Evolutionary conservation across 805 yeast species (phyloP), one percentile per base, ranked within the genome.

Genomic region (Ogataea methanolica): DNA sequence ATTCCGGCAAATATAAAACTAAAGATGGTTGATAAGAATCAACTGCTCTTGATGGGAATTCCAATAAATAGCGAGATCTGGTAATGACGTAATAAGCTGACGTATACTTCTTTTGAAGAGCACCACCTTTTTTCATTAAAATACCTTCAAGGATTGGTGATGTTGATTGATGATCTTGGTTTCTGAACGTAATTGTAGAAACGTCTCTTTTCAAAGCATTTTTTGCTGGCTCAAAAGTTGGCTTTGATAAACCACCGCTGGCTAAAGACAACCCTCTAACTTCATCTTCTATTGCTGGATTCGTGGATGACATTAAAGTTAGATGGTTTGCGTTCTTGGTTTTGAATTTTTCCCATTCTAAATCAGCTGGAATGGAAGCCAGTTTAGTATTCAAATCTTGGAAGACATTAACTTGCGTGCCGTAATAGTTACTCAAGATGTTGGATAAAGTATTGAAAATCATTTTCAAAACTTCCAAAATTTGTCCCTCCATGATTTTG

Each of bases 81-180:
- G 81, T 70, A 39, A 78, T 61, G 36, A 73, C 81, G 54, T 70
- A 78, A 58, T 71, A 78, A 53, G 68, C 71, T 9, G 76, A 62
- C 44, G 64, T 62, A 59, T 70, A 76, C 45, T 66, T 61, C 54
- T 74, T 73, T 44, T 66, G 58, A 29, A 78, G 48, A 35, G 63
- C 61, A 6, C 78, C 75, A 41, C 72, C 73, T 58, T 74, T 75
- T 45, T 75, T 71, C 53, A 65, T 63, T 37, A 78, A 58, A 26
- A 67, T 51, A 36, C 83, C 83, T 54, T 75, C 79, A 15, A 77
- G 59, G 23, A 75, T 59, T 2, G 83, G 81, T 33, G 47, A 52
- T 6, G 76, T 65, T 3, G 76, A 54, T 31, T 61, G 63, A 55
- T 74, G 76, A 43, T 59, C 58, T 50, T 62, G 61, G 55, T 76